These are phyloP conservation scores for Pseudogymnoascus sp. DNA, from an alignment of 2,329 filamentous ascomycete species.

Conservation along the genomic window DNA sequence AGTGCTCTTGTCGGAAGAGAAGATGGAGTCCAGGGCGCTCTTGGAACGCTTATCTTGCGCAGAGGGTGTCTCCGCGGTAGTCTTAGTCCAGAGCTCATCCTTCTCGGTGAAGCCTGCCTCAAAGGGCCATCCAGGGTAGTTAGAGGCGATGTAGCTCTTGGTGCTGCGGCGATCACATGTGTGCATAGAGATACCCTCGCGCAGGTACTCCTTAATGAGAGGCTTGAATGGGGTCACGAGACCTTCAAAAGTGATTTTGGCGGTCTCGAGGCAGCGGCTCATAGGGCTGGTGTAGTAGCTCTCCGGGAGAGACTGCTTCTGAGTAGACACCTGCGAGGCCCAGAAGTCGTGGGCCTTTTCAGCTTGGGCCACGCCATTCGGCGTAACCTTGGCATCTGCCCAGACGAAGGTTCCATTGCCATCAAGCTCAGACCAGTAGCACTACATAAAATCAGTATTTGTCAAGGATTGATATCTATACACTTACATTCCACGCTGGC, in stretches of 20 bases:
- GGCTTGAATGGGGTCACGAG: constrained; percentile 52
- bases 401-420: constrained; percentile 56
- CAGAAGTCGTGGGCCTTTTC: constrained; percentile 52
- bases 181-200: constrained; percentile 59
- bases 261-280: constrained; percentile 54
- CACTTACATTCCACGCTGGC: constrained; percentile 56
- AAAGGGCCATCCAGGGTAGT: constrained; percentile 46
- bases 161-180: constrained; percentile 58
- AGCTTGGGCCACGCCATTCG: constrained; percentile 48
- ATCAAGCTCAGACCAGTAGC: constrained; percentile 57
- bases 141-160: constrained; percentile 42
- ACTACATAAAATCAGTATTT: constrained; percentile 29
- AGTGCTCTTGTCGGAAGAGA: constrained; percentile 41
- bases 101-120: constrained; percentile 54
- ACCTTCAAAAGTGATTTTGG: constrained; percentile 50
- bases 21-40: constrained; percentile 48
- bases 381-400: constrained; percentile 56
- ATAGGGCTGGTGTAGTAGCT: constrained; percentile 59
- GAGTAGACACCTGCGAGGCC: constrained; percentile 40
- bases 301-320: constrained; percentile 52
- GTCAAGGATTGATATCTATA: not conserved
- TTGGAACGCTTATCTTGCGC: constrained; percentile 45
- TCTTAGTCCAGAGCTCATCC: constrained; percentile 40
- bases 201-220: constrained; percentile 54
- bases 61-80: constrained; percentile 33